Percentiles rank a stretch among this genome's conserved stretches.
These are phyloP conservation scores for Aschersonia sp. DNA, from an alignment of 2,329 filamentous ascomycete genomes.

Conservation along the genomic window DNA sequence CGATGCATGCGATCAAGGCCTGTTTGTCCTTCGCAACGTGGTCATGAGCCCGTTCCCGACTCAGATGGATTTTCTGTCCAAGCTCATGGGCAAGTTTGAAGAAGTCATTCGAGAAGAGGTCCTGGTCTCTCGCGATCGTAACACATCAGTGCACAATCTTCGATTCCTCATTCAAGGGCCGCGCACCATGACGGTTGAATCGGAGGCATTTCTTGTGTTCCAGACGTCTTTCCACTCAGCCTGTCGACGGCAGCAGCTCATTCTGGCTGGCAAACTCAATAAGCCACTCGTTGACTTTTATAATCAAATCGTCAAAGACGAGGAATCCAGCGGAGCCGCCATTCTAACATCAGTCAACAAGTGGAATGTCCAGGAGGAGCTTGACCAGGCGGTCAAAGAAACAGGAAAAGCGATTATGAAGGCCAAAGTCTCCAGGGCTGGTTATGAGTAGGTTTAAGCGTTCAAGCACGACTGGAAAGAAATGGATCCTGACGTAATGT, in stretches of 20 bases:
- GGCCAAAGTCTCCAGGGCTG: conserved; percentile 10
- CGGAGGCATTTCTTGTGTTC: conserved; percentile 17
- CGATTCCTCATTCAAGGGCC: conserved; percentile 23
- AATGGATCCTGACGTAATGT: neutral
- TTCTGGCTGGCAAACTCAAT: conserved; percentile 12
- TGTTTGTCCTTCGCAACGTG: conserved; percentile 31
- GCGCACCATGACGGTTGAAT: conserved; percentile 3
- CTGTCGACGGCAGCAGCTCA: conserved; percentile 23
- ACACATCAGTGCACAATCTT: conserved; percentile 18
- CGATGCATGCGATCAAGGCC: conserved; percentile 14
- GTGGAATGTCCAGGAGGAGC: neutral
- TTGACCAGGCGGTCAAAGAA: neutral
- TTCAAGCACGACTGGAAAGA: neutral
- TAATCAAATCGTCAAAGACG: neutral
- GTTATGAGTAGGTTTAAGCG: conserved; percentile 6
- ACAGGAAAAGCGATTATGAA: conserved; percentile 7
- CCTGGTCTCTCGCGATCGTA: conserved; percentile 17
- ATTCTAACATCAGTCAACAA: neutral
- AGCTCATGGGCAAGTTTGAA: conserved; percentile 18
- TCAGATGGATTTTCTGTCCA: conserved; percentile 21
- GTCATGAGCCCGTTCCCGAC: conserved; percentile 31
- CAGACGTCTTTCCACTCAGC: conserved; percentile 23
- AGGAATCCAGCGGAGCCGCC: neutral
- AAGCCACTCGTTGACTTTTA: conserved; percentile 8
- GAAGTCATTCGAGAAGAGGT: conserved; percentile 15